A percentile compares a stretch with the other conserved stretches of the same genome.
These are phyloP conservation scores for Zizania palustris DNA, from an alignment of 202 grass and related monocot species.

Conservation along the genomic window DNA sequence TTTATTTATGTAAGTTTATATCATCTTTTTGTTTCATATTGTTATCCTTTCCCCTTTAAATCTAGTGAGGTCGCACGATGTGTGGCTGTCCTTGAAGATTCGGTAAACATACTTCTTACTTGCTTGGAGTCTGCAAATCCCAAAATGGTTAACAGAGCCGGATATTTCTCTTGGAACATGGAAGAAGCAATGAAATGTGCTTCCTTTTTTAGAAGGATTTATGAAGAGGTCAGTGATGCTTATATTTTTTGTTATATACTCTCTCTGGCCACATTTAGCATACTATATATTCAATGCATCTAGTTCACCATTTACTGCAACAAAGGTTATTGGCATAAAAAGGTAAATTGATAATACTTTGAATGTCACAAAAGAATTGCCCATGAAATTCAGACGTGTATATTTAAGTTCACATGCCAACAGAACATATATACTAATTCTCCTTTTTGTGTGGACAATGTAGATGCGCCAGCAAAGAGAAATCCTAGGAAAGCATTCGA, in stretches of 20 bases:
- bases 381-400: slow-evolving; percentile 17
- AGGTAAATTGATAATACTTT: not conserved
- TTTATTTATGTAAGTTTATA: slow-evolving; percentile 25
- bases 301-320: slow-evolving; percentile 24
- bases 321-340: slow-evolving; percentile 28
- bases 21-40: slow-evolving; percentile 30
- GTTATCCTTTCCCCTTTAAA: not conserved
- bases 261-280: slow-evolving; percentile 16
- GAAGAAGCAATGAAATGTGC: slow-evolving; percentile 82
- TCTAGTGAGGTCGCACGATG: slow-evolving; percentile 69
- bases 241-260: slow-evolving; percentile 40
- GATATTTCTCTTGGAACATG: slow-evolving; percentile 72
- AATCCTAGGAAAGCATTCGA: slow-evolving; percentile 60
- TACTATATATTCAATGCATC: slow-evolving; percentile 15
- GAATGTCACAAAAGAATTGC: slow-evolving; percentile 8
- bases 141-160: slow-evolving; percentile 55
- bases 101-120: slow-evolving; percentile 73
- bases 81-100: slow-evolving; percentile 72
- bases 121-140: slow-evolving; percentile 80
- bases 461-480: slow-evolving; percentile 98
- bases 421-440: slow-evolving; percentile 26
- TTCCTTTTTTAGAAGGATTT: slow-evolving; percentile 88
- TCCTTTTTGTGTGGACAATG: slow-evolving; percentile 28
- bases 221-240: slow-evolving; percentile 83
- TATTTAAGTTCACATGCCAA: slow-evolving; percentile 17